Evolutionary conservation across 345 rosid species (phyloP), one percentile per base, ranked within the genome.

Genomic region (Euphorbia peplus): DNA sequence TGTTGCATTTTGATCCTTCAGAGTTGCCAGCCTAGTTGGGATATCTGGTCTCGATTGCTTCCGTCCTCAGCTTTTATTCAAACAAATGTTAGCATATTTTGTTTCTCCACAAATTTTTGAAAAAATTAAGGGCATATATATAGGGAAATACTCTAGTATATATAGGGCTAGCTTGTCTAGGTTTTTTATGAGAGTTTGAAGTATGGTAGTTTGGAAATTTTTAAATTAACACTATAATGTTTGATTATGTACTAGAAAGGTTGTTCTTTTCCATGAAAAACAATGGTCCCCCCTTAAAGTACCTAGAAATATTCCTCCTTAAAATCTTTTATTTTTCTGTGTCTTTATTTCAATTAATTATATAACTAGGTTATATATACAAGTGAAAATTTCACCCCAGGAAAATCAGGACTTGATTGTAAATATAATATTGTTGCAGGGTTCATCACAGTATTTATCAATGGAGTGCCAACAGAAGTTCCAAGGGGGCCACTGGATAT

Each of bases 401-500:
- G 0, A 50, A 55, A 55, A 55, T 11, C 32, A 24, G 30, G 28
- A 8, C 1, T 24, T 53, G 24, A 21, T 11, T 54, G 1, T 56
- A 25, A 29, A 58, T 55, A 1, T 8, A 51, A 32, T 46, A 1
- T 42, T 69, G 42, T 18, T 26, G 9, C 79, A 92, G 98, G 92
- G 70, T 75, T 72, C 39, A 81, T 88, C 75, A 86, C 93, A 70
- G 92, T 88, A 30, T 87, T 88, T 72, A 88, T 95, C 66, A 95
- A 95, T 73, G 96, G 99, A 63, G 83, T 90, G 21, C 79, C 87
- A 44, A 90, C 96, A 50, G 95, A 90, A 81, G 82, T 95, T 53
- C 82, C 90, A 51, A 84, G 88, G 52, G 98, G 96, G 44, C 83
- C 88, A 55, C 68, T 95, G 18, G 92, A 91, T 86, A 71, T 85